Evolutionary conservation across 495 filamentous ascomycete species (phyloP).

Genomic region (Aspergillus biplanus): DNA sequence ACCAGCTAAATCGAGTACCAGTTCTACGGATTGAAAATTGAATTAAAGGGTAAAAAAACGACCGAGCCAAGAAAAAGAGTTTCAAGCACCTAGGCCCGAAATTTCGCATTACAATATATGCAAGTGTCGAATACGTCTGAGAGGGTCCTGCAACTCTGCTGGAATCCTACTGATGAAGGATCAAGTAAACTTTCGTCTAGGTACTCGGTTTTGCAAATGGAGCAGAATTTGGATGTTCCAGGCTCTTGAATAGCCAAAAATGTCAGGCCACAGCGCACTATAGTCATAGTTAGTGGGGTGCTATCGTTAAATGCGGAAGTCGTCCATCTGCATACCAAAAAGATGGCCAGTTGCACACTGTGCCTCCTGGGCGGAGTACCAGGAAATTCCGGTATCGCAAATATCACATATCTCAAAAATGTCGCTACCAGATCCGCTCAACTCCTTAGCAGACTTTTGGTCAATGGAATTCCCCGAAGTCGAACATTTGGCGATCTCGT

Average conservation of each 20-base stretch:
- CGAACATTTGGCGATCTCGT: conserved; percentile 39
- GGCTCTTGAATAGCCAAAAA: conserved; percentile 59
- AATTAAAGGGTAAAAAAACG: neutral
- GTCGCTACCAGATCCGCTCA: conserved; percentile 27
- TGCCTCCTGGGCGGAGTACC: conserved; percentile 42
- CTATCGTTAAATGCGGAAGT: neutral
- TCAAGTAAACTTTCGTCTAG: conserved; percentile 48
- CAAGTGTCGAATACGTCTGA: conserved; percentile 57
- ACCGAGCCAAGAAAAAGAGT: neutral
- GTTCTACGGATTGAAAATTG: neutral
- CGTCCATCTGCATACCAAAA: conserved; percentile 41
- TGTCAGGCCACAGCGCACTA: conserved; percentile 59
- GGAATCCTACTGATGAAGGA: conserved; percentile 19
- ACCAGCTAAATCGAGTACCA: conserved; percentile 34
- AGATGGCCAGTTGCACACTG: conserved; percentile 53
- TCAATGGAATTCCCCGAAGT: conserved; percentile 18
- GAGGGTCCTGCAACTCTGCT: conserved; percentile 31
- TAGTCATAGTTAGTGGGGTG: conserved; percentile 2
- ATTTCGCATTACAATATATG: conserved; percentile 59
- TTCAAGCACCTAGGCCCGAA: conserved; percentile 26
- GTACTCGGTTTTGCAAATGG: conserved; percentile 50
- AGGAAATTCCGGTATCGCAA: conserved; percentile 46
- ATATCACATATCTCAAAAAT: conserved; percentile 53
- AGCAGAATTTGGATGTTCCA: conserved; percentile 58
- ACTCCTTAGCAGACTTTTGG: conserved; percentile 31